Conservation (phyloP, 164 flowering plant species). For the Santalum album region DNA sequence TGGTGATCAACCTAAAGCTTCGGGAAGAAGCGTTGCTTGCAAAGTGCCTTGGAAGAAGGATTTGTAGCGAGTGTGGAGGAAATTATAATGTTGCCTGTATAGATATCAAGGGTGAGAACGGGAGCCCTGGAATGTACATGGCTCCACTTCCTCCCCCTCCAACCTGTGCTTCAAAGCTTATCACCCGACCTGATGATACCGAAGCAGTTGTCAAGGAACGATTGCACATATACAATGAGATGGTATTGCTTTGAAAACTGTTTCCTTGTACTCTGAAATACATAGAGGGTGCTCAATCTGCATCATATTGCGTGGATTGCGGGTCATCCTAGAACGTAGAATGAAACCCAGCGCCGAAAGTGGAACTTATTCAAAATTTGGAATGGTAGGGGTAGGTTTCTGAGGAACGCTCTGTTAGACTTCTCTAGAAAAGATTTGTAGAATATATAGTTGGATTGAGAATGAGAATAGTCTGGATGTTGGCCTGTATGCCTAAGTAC, state of each 20-base stretch:
- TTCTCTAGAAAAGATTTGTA: no score
- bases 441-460: no score
- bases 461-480: no score
- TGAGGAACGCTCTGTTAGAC: no score
- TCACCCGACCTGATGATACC: conserved; percentile 81
- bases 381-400: no score
- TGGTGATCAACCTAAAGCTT: conserved; percentile 81
- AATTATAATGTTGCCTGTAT: conserved; percentile 75
- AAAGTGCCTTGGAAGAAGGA: conserved; percentile 94
- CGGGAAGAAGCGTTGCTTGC: conserved; percentile 73
- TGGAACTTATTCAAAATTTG: no score
- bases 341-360: no score
- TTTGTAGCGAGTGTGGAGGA: conserved; percentile 77
- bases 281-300: no score
- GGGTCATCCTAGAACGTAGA: no score
- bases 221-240: conserved; percentile 65
- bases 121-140: conserved; percentile 70
- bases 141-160: conserved; percentile 89
- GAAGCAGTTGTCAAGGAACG: conserved; percentile 75
- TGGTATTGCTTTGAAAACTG: conserved; percentile 31
- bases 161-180: conserved; percentile 74
- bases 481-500: no score
- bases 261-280: no score
- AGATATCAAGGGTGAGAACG: conserved; percentile 68
- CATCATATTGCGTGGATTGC: no score